Base-by-base conservation (phyloP, 352 stramenopile genomes). In the Pseudoperonospora humuli region DNA sequence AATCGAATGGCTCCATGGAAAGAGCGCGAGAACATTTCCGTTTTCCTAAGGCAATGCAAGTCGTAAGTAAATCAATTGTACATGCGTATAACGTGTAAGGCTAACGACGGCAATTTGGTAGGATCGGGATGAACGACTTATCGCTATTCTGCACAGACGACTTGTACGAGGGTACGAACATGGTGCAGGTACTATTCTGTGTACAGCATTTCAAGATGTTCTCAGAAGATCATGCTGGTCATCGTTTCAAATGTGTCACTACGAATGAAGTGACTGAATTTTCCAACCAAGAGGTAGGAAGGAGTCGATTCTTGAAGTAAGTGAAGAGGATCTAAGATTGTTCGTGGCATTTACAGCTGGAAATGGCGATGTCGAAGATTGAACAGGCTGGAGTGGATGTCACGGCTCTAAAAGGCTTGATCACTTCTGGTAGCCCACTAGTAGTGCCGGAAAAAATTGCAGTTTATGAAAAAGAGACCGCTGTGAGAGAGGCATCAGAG, bases 81-180 rank as follows among this genome's bases (percentile, higher is more conserved):
- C 1, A 26, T 26, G 29, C 38, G 5, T 10, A 27, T n/a, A 45
- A 3, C n/a, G 28, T 3, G 40, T 31, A 6, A 23, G 19, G 13
- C 29, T 62, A 46, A 53, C 17, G 31, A 26, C 26, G 11, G 26
- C 29, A 23, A 9, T 28, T 25, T 7, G 20, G 5, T 32, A 88
- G 78, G 3, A 66, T 92, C n/a, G 76, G 79, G 13, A 92, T 92
- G 76, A 73, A 78, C 43, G 76, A 88, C 50, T 57, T 77, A 26
- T 89, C 77, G 17, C 47, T 92, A 11, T 89, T 92, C 40, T 88
- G 76, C 54, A 89, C 79, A 5, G 79, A 88, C 36, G 76, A 92
- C 49, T 48, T 92, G 25, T 91, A 89, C 48, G 76, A 89, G 45
- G 79, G 79, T 41, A 88, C 72, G 28, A 86, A 92, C 40, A 86